A percentile compares a stretch with the other conserved stretches of the same genome.
These are phyloP conservation scores for Phytopythium chamaehyphon DNA, from an alignment of 352 stramenopile species.

Conservation along the genomic window DNA sequence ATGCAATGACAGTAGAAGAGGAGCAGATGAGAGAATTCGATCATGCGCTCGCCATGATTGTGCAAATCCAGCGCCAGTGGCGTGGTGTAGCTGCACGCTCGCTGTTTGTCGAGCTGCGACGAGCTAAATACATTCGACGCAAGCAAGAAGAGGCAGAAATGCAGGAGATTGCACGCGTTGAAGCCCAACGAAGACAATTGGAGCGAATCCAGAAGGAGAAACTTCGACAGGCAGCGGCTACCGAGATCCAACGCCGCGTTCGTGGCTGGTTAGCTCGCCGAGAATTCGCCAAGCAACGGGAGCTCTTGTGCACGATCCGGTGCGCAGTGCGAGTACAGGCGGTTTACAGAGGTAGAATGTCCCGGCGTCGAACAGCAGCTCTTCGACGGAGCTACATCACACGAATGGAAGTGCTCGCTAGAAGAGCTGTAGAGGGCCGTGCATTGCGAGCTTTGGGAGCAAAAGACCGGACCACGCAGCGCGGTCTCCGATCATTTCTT, in stretches of 20 bases:
- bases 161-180: slow-evolving; percentile 56
- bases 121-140: slow-evolving; percentile 43
- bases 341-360: slow-evolving; percentile 68
- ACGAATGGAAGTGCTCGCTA: slow-evolving; percentile 66
- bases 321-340: slow-evolving; percentile 56
- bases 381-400: slow-evolving; percentile 69
- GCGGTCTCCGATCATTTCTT: slow-evolving; percentile 61
- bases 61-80: slow-evolving; percentile 70
- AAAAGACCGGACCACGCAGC: slow-evolving; percentile 51
- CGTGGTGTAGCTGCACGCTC: slow-evolving; percentile 59
- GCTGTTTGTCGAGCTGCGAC: slow-evolving; percentile 56
- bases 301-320: slow-evolving; percentile 44
- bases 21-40: slow-evolving; percentile 32
- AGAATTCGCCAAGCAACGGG: slow-evolving; percentile 55
- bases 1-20: slow-evolving; percentile 53
- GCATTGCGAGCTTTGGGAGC: slow-evolving; percentile 54
- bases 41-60: slow-evolving; percentile 47
- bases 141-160: slow-evolving; percentile 68
- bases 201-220: slow-evolving; percentile 49
- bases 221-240: slow-evolving; percentile 39
- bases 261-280: slow-evolving; percentile 48
- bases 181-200: slow-evolving; percentile 41
- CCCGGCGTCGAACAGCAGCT: slow-evolving; percentile 53
- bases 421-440: slow-evolving; percentile 58
- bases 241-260: slow-evolving; percentile 67